Evolutionary conservation across 2,329 filamentous ascomycete genomes (phyloP).

Genomic region (Proliferodiscus dingleyae): DNA sequence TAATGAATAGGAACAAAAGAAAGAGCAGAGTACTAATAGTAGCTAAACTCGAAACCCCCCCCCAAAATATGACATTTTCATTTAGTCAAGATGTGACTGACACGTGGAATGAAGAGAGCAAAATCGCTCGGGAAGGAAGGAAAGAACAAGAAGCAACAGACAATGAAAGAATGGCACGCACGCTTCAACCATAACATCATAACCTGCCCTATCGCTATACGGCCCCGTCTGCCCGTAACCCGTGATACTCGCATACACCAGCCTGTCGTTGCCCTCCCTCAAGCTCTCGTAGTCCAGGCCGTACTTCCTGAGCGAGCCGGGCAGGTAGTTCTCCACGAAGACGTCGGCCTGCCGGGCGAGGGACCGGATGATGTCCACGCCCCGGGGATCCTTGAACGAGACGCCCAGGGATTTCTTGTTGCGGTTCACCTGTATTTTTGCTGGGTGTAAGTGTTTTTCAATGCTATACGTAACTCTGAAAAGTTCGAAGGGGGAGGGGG

Average conservation of each 20-base stretch:
- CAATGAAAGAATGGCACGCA: conserved; percentile 4
- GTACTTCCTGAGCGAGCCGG: conserved; percentile 83
- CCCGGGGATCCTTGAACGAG: conserved; percentile 80
- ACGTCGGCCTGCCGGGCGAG: conserved; percentile 81
- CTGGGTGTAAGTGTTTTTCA: too few relatives aligned
- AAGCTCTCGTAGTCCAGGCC: conserved; percentile 78
- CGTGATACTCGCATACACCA: conserved; percentile 93
- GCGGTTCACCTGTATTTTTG: conserved; percentile 82
- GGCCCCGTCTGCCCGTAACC: conserved; percentile 93
- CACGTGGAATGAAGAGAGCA: too few relatives aligned
- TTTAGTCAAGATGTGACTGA: too few relatives aligned
- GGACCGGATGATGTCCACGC: conserved; percentile 77
- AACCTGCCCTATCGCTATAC: conserved; percentile 78
- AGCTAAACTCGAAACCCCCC: too few relatives aligned
- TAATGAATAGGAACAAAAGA: too few relatives aligned
- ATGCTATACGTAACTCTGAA: too few relatives aligned
- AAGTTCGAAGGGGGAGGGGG: background rate
- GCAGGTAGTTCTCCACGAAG: conserved; percentile 92
- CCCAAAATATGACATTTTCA: too few relatives aligned
- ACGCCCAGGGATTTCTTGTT: conserved; percentile 92
- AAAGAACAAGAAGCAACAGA: too few relatives aligned
- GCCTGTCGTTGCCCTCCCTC: conserved; percentile 69
- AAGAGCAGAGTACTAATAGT: too few relatives aligned
- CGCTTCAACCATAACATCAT: conserved; percentile 98
- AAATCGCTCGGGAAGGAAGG: too few relatives aligned